These are phyloP conservation scores for Ceriops tagal DNA, from an alignment of 345 rosid species.

Conservation along the genomic window DNA sequence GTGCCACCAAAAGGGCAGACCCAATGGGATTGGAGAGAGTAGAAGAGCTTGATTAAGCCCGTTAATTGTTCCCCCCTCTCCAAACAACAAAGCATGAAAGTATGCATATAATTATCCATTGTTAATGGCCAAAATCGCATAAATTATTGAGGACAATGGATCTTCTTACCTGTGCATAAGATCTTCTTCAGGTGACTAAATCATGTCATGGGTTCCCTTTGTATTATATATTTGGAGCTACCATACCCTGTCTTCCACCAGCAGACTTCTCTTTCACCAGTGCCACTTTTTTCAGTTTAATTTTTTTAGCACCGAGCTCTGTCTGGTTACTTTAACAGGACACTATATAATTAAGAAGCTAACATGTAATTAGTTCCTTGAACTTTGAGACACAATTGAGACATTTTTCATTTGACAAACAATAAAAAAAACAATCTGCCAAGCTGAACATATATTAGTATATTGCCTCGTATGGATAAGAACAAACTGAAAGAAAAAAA, in stretches of 20 bases:
- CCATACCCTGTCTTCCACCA: constrained; percentile 5
- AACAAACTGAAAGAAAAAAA: too few species aligned
- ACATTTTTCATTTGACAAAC: too few species aligned
- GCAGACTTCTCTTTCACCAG: neutral
- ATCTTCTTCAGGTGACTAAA: constrained; percentile 56
- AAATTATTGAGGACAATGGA: constrained; percentile 20
- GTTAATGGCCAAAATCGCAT: neutral
- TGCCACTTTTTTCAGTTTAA: too few species aligned
- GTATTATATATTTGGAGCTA: neutral
- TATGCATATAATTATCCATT: neutral
- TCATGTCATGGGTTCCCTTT: constrained; percentile 46
- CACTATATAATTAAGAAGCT: too few species aligned
- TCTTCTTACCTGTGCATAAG: constrained; percentile 45
- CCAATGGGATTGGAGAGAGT: constrained; percentile 27
- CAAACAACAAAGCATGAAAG: constrained; percentile 44
- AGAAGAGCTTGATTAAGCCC: constrained; percentile 28
- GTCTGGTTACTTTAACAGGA: too few species aligned
- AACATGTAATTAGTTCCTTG: too few species aligned
- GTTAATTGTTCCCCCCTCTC: constrained; percentile 51
- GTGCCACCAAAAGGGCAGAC: constrained; percentile 47
- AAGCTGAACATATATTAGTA: too few species aligned
- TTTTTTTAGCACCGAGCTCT: too few species aligned
- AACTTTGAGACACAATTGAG: too few species aligned
- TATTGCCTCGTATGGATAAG: too few species aligned
- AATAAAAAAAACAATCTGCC: too few species aligned